phyloP scores from a whole-genome alignment of 2,329 filamentous ascomycete species.

The Fusarium sp. region DNA sequence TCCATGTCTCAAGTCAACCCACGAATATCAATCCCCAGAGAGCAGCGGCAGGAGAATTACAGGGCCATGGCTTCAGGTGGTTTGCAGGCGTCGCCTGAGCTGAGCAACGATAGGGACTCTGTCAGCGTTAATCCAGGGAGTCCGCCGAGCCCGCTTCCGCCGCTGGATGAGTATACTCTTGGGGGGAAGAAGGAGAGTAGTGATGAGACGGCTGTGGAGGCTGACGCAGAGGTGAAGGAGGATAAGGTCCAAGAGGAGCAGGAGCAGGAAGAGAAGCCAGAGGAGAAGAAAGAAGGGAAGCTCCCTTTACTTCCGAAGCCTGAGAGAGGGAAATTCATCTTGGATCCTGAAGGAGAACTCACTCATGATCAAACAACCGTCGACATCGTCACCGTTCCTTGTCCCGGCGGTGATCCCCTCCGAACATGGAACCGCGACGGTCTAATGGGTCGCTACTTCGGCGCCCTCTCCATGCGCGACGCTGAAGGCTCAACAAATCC shows the following conservation, averaged over 20 bases:
- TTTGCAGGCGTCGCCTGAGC: conserved; percentile 12
- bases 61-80: conserved; percentile 34
- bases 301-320: background rate
- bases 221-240: background rate
- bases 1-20: conserved; percentile 30
- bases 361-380: conserved; percentile 64
- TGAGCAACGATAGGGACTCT: conserved; percentile 40
- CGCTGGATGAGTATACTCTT: conserved; percentile 29
- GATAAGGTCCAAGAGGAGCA: conserved; percentile 2
- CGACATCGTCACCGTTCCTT: conserved; percentile 65
- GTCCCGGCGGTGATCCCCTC: conserved; percentile 63
- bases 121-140: conserved; percentile 43
- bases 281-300: conserved; percentile 7
- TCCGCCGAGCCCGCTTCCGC: conserved; percentile 35
- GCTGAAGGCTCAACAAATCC: conserved; percentile 40
- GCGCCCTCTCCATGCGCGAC: conserved; percentile 53
- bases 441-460: conserved; percentile 59
- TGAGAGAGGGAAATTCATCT: conserved; percentile 42
- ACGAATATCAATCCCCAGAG: conserved; percentile 6
- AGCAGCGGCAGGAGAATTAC: conserved; percentile 26
- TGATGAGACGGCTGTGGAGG: conserved; percentile 2
- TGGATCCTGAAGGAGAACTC: conserved; percentile 49
- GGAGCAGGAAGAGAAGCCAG: conserved; percentile 3
- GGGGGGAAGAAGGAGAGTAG: conserved; percentile 6
- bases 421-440: conserved; percentile 64